Evolutionary conservation across 352 stramenopile species (phyloP), one percentile per base, ranked within the genome.

Genomic region (Phytophthora pluvialis): DNA sequence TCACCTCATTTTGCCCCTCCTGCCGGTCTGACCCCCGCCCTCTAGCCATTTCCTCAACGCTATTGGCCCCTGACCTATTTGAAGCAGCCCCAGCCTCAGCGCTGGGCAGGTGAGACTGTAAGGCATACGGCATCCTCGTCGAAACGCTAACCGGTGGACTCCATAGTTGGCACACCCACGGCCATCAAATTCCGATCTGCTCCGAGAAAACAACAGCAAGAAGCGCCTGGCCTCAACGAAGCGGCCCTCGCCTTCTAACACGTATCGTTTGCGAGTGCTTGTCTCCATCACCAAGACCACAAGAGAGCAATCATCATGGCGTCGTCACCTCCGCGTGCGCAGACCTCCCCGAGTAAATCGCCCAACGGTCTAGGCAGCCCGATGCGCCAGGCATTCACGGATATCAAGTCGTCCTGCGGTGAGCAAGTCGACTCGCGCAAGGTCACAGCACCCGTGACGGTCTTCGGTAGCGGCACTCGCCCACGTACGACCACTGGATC

Each of bases 341-440:
- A 43, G 29, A 70, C 64, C 21, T 86, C 77, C 39, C 77, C 77
- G 12, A 40, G 53, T 61, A 86, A 83, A 64, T 71, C 57, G 12
- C 42, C 28, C 6, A 86, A 75, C 33, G 40, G 45, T 5, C 68
- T 47, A 3, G 44, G 35, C 21, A 72, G 64, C 42, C 72, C 80
- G 59, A 44, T 45, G 13, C 54, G 65, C 32, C 54, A 60, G 66
- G 67, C 46, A 12, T 92, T 83, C 49, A 75, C 72, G 28, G 84
- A 90, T 50, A 81, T 90, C 61, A 91, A 93, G 51, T 90, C 80
- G 12, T 83, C 81, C 3, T 83, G 76, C 45, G 84, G 84, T 25
- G 79, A 86, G 35, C 84, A 93, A 58, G 77, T 90, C 8, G 84
- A 93, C 59, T 93, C 84, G 8, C 80, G 82, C 56, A 91, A 93